Percentiles rank a stretch among this genome's conserved stretches.
Evolutionary conservation across 768 basidiomycete species (phyloP).

Genomic region (Suillus alpinus): DNA sequence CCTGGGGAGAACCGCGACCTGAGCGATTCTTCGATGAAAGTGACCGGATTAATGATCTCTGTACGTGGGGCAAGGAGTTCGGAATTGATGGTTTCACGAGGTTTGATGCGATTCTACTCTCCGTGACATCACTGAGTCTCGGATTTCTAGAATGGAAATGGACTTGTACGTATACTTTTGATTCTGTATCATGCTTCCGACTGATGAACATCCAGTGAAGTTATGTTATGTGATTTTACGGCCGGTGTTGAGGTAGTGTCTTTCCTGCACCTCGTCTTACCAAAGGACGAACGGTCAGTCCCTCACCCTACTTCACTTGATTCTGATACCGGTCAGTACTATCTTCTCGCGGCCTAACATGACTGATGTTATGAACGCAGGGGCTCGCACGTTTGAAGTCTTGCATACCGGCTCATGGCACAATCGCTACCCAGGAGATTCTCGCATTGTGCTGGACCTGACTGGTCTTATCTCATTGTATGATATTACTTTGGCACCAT

Average conservation of each 20-base stretch:
- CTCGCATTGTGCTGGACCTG: slow-evolving; percentile 22
- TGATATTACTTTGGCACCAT: slow-evolving; percentile 20
- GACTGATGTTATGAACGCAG: not conserved
- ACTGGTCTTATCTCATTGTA: slow-evolving; percentile 26
- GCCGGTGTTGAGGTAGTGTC: slow-evolving; percentile 38
- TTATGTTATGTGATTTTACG: slow-evolving; percentile 48
- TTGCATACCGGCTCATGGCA: slow-evolving; percentile 22
- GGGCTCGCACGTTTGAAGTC: slow-evolving; percentile 7
- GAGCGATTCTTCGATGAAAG: slow-evolving; percentile 19
- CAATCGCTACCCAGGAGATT: slow-evolving; percentile 25
- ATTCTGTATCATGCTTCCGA: not conserved
- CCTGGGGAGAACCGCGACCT: slow-evolving; percentile 25
- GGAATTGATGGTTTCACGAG: slow-evolving; percentile 35
- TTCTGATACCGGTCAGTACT: not conserved
- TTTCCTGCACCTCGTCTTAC: slow-evolving; percentile 32
- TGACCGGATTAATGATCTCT: slow-evolving; percentile 27
- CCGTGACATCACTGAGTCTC: not conserved
- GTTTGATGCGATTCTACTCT: not conserved
- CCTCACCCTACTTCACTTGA: not conserved
- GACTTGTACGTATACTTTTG: slow-evolving; percentile 37
- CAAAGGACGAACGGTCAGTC: not conserved
- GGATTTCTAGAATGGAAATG: slow-evolving; percentile 43
- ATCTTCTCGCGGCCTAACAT: not conserved
- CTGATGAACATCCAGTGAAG: slow-evolving; percentile 32
- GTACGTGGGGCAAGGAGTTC: slow-evolving; percentile 30